A percentile compares a stretch with the other conserved stretches of the same genome.
These are phyloP conservation scores for Cutaneotrichosporon cavernicola DNA, from an alignment of 1,284 basidiomycete genomes.

Conservation along the genomic window DNA sequence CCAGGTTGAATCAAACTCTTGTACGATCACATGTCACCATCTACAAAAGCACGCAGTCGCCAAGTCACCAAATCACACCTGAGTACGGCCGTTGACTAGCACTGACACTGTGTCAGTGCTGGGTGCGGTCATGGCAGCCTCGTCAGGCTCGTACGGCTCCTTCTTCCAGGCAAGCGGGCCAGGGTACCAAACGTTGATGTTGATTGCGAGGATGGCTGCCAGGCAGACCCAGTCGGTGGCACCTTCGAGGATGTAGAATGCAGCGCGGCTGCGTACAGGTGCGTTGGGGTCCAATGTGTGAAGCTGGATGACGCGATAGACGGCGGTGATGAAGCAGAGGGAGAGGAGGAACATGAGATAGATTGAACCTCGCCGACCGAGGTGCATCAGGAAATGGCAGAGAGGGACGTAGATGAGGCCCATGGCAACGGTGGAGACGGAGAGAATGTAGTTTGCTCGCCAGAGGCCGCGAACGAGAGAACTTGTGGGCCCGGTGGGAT, in stretches of 20 bases:
- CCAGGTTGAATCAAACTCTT: no score
- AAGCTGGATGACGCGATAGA: constrained; percentile 31
- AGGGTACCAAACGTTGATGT: constrained; percentile 20
- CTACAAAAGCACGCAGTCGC: no score
- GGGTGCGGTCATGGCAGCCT: background rate
- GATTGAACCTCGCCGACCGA: constrained; percentile 11
- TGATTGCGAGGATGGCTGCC: constrained; percentile 14
- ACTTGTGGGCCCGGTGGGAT: constrained; percentile 8
- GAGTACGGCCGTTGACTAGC: background rate
- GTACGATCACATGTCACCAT: background rate
- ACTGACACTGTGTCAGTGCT: background rate
- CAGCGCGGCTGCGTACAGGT: constrained; percentile 17
- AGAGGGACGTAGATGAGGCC: constrained; percentile 17
- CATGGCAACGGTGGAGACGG: constrained; percentile 29
- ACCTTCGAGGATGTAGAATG: constrained; percentile 34
- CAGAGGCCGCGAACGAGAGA: constrained; percentile 28
- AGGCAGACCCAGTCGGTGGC: constrained; percentile 13
- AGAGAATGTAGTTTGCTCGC: constrained; percentile 26
- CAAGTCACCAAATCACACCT: no score
- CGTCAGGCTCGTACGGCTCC: background rate
- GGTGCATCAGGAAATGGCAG: constrained; percentile 24
- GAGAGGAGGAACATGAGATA: constrained; percentile 22
- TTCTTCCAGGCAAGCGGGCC: constrained; percentile 4
- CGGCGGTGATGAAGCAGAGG: constrained; percentile 23
- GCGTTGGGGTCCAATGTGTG: constrained; percentile 18